Conservation (phyloP, 805 yeast species). For the Candida boleticola region DNA sequence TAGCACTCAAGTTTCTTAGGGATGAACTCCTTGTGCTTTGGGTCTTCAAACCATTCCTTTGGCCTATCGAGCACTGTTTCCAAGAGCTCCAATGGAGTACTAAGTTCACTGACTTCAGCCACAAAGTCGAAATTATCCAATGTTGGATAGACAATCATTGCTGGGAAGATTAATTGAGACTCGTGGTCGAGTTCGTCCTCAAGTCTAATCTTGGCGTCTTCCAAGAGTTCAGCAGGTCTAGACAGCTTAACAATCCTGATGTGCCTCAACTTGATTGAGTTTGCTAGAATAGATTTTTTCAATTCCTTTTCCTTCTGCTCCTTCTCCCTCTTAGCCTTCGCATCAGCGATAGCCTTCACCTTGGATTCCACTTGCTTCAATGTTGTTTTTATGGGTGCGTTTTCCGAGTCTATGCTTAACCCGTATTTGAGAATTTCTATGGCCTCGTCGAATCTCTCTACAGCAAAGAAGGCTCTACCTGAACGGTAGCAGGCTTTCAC, state of each 20-base stretch:
- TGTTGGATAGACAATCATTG: conserved; percentile 77
- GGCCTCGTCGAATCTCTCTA: conserved; percentile 73
- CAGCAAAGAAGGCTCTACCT: conserved; percentile 71
- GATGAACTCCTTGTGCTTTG: conserved; percentile 52
- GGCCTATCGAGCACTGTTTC: conserved; percentile 62
- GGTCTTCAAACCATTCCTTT: conserved; percentile 62
- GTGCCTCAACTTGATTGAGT: conserved; percentile 63
- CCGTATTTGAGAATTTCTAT: conserved; percentile 65
- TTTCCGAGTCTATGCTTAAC: conserved; percentile 54
- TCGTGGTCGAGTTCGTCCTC: conserved; percentile 68
- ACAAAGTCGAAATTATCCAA: conserved; percentile 81
- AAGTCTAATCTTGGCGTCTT: conserved; percentile 49
- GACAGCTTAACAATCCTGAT: conserved; percentile 48
- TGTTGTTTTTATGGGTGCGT: conserved; percentile 52
- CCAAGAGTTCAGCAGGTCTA: conserved; percentile 56
- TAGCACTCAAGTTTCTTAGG: conserved; percentile 63
- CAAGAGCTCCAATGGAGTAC: conserved; percentile 63
- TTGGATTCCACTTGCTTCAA: conserved; percentile 39
- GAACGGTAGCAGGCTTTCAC: conserved; percentile 85
- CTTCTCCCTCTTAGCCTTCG: conserved; percentile 32
- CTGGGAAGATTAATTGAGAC: conserved; percentile 80
- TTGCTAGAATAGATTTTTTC: conserved; percentile 43
- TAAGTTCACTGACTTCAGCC: conserved; percentile 69
- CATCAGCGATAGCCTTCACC: conserved; percentile 28
- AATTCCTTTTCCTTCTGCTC: conserved; percentile 41